Percentiles rank a stretch among this genome's conserved stretches.
phyloP scores from a whole-genome alignment of 768 basidiomycete genomes.

The Mycena leptocephala region DNA sequence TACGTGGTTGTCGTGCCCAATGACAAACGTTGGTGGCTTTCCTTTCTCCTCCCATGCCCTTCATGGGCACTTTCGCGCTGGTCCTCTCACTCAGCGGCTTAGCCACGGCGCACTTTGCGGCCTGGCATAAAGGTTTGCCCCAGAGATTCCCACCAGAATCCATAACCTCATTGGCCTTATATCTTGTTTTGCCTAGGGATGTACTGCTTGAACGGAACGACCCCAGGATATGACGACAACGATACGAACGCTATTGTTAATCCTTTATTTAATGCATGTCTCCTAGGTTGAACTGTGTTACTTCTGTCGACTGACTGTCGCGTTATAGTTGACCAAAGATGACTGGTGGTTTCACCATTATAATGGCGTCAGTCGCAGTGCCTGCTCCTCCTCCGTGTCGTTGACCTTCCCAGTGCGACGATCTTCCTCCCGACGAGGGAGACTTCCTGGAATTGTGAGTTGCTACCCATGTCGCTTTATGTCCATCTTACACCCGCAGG shows the following conservation, averaged over 20 bases:
- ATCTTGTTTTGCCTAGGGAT: conserved; percentile 40
- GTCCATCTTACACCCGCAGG: conserved; percentile 38
- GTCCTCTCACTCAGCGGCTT: not conserved
- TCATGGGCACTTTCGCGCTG: not conserved
- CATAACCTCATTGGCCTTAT: not conserved
- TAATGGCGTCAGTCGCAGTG: conserved; percentile 47
- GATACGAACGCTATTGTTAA: conserved; percentile 50
- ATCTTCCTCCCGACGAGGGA: conserved; percentile 60
- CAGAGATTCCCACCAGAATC: too few relatives aligned
- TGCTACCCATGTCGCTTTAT: not conserved
- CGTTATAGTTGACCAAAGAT: conserved; percentile 46
- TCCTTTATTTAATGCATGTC: conserved; percentile 53
- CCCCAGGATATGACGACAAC: conserved; percentile 46
- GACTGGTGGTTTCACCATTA: conserved; percentile 64
- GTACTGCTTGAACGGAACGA: conserved; percentile 56
- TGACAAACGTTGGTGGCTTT: conserved; percentile 5
- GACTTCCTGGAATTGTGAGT: conserved; percentile 62
- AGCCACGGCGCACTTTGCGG: conserved; percentile 43
- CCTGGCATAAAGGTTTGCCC: conserved; percentile 52
- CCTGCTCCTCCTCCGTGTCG: not conserved
- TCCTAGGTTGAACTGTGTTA: not conserved
- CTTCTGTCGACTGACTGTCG: not conserved
- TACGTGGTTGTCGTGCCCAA: too few relatives aligned
- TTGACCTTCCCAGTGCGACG: conserved; percentile 53
- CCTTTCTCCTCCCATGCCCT: conserved; percentile 4